A percentile compares a stretch with the other conserved stretches of the same genome.
phyloP scores from a whole-genome alignment of 2,329 filamentous ascomycete species.

The Pseudogymnoascus sp. region DNA sequence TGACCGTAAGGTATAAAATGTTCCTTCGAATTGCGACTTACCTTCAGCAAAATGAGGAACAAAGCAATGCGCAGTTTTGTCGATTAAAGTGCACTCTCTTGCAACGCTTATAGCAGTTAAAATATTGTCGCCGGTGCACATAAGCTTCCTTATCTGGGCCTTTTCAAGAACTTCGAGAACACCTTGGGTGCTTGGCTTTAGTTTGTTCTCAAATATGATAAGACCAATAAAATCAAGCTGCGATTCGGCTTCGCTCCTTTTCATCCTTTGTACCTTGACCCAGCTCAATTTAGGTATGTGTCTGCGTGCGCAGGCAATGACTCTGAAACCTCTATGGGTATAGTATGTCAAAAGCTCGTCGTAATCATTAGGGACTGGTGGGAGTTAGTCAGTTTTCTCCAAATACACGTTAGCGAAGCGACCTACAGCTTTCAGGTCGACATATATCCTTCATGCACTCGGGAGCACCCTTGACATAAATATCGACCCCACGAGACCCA shows the following conservation, averaged over 20 bases:
- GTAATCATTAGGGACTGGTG: slow-evolving; percentile 69
- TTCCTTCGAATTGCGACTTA: slow-evolving; percentile 23
- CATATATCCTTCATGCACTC: slow-evolving; percentile 97
- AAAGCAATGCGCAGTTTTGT: slow-evolving; percentile 78
- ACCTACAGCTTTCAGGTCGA: slow-evolving; percentile 63
- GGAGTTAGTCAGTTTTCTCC: slow-evolving; percentile 11
- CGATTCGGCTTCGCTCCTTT: slow-evolving; percentile 73
- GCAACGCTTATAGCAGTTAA: slow-evolving; percentile 93
- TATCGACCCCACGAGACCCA: slow-evolving; percentile 70
- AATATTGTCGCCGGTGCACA: slow-evolving; percentile 98
- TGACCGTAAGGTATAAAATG: neutral
- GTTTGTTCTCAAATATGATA: slow-evolving; percentile 97
- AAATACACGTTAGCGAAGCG: neutral
- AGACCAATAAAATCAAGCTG: slow-evolving; percentile 85
- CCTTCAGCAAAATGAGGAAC: slow-evolving; percentile 79
- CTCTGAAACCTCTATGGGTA: slow-evolving; percentile 90
- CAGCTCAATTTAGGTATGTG: slow-evolving; percentile 81
- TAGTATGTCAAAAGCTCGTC: slow-evolving; percentile 84
- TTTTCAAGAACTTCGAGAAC: slow-evolving; percentile 74
- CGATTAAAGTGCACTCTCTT: slow-evolving; percentile 76
- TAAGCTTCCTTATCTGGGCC: slow-evolving; percentile 80
- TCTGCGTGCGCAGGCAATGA: slow-evolving; percentile 90
- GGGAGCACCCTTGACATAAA: slow-evolving; percentile 94
- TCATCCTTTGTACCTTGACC: slow-evolving; percentile 93
- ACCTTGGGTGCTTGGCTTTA: slow-evolving; percentile 76